A percentile compares a stretch with the other conserved stretches of the same genome.
Conservation (phyloP, 2,329 filamentous ascomycete species). For the Pyricularia sp. region DNA sequence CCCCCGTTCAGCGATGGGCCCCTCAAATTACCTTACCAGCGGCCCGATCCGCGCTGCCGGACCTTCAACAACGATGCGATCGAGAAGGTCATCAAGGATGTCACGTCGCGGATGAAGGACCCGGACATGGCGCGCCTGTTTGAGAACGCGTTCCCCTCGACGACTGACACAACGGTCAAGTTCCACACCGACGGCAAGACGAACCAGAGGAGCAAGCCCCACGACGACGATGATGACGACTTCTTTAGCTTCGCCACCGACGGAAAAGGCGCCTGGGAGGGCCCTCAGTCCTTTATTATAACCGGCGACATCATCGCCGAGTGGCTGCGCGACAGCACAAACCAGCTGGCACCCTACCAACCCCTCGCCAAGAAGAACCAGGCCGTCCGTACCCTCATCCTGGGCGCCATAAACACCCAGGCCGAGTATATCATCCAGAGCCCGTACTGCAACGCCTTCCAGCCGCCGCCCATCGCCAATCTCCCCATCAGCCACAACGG, state of each 20-base stretch:
- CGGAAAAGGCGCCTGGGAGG: constrained; percentile 63
- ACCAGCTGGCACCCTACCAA: constrained; percentile 89
- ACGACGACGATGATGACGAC: constrained; percentile 28
- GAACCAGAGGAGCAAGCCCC: constrained; percentile 18
- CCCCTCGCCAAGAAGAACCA: constrained; percentile 72
- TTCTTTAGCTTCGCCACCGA: constrained; percentile 19
- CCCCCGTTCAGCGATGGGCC: constrained; percentile 72
- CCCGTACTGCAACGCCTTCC: constrained; percentile 97
- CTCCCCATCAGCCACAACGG: constrained; percentile 60
- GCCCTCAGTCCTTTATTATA: constrained; percentile 84
- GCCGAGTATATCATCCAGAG: constrained; percentile 88
- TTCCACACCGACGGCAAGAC: constrained; percentile 64
- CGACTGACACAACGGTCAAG: constrained; percentile 78
- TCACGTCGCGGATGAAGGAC: constrained; percentile 72
- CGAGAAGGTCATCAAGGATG: constrained; percentile 76
- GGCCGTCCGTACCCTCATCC: constrained; percentile 49
- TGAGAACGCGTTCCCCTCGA: constrained; percentile 91
- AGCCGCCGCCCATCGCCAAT: constrained; percentile 81
- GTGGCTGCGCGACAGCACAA: constrained; percentile 86
- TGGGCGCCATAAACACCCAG: constrained; percentile 38
- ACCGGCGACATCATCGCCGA: constrained; percentile 88
- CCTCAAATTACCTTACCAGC: constrained; percentile 73
- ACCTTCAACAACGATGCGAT: constrained; percentile 84
- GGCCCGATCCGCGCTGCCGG: constrained; percentile 71
- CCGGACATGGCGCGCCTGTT: constrained; percentile 86